These are phyloP conservation scores for Juglanconis oblonga DNA, from an alignment of 2,329 filamentous ascomycete species.

Conservation along the genomic window DNA sequence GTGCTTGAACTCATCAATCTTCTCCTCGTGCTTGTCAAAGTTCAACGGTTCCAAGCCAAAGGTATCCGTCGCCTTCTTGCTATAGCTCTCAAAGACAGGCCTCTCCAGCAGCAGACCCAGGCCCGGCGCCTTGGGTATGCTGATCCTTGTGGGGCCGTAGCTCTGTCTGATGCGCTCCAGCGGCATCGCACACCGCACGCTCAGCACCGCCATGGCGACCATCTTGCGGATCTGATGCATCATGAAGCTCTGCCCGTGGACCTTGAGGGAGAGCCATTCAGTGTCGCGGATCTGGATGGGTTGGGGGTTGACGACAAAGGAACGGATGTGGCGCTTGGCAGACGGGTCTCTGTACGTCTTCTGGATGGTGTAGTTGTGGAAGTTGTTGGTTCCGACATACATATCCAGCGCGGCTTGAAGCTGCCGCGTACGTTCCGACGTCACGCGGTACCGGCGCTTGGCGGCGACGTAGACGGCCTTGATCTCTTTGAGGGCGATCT, in stretches of 20 bases:
- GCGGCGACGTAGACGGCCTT: conserved; percentile 79
- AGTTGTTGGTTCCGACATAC: conserved; percentile 86
- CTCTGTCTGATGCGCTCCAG: conserved; percentile 68
- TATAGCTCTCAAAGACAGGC: conserved; percentile 89
- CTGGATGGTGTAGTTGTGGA: conserved; percentile 96
- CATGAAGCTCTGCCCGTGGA: conserved; percentile 99
- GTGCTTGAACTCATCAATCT: conserved; percentile 88
- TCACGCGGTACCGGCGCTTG: conserved; percentile 82
- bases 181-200: conserved; percentile 80
- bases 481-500: conserved; percentile 67
- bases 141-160: conserved; percentile 70
- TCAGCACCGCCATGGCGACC: conserved; percentile 86
- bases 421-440: conserved; percentile 64
- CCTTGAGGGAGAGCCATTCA: conserved; percentile 92
- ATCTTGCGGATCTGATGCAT: conserved; percentile 99
- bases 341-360: conserved; percentile 80
- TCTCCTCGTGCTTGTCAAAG: conserved; percentile 72
- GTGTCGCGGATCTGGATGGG: conserved; percentile 87
- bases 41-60: conserved; percentile 68
- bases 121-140: conserved; percentile 91
- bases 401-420: conserved; percentile 72
- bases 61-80: conserved; percentile 64
- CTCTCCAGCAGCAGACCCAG: conserved; percentile 84
- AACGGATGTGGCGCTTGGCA: conserved; percentile 87
- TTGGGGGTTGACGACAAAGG: conserved; percentile 72